Base-by-base conservation (phyloP, 2,329 filamentous ascomycete species). In the Ploettnerulaceae sp. region DNA sequence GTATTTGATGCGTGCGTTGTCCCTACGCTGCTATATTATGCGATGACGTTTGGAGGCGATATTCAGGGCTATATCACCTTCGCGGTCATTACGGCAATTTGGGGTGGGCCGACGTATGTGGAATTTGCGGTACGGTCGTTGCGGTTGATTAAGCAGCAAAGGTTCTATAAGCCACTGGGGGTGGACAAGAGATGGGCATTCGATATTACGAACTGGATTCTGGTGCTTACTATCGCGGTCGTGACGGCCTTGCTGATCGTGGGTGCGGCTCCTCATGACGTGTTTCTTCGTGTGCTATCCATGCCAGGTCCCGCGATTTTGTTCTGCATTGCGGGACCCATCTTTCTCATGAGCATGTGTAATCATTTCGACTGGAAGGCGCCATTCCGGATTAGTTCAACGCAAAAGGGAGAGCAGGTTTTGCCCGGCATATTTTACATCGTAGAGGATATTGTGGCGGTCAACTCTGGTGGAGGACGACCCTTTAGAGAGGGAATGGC, bases 391-490 rank as follows among this genome's bases (percentile, higher is more conserved):
- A 78, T 84, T 51, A 82, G 78, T 43, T 84, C 81, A 2, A 77
- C 79, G 0, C 71, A 71, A 0, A 81, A 79, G 58, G 80, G 80
- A 14, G 71, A 71, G 12, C 66, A 69, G 61, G 75, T 83, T 47
- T 71, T 75, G 3, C 82, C 82, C 0, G 74, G 77, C 2, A 71
- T 77, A 1, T 81, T 82, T 55, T 82, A 81, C 39, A 71, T 85
- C 22, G 76, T 84, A 20, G 82, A 86, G 63, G 82, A 86, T 56
- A 72, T 84, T 18, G 73, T 83, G 11, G 80, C 78, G 4, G 82
- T 86, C 31, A 82, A 85, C 58, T 81, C 79, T 15, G 74, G 72
- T 3, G 81, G 77, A 7, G 76, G 76, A 1, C 69, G 73, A 47
- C 70, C 67, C 0, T 71, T 65, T 34, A 64, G 69, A 33, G 67